Evolutionary conservation across 805 yeast genomes (phyloP).

Genomic region (Barnettozyma californica): DNA sequence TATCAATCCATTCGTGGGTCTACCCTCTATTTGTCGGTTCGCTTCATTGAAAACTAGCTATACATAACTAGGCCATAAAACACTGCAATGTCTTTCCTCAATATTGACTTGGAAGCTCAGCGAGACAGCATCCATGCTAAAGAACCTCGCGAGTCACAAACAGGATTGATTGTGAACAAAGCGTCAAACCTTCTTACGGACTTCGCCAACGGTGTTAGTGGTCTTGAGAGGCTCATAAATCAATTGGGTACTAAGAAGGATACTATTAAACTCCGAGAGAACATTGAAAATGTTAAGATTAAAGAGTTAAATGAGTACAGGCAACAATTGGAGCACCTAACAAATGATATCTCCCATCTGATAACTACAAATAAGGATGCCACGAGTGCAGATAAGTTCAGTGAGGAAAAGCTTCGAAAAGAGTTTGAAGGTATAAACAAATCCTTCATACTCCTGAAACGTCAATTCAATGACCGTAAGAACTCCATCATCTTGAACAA

Average conservation of each 20-base stretch:
- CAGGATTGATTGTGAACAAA: slow-evolving; percentile 19
- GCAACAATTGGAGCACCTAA: slow-evolving; percentile 30
- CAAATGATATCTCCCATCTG: slow-evolving; percentile 21
- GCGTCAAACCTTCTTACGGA: slow-evolving; percentile 28
- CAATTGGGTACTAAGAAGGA: slow-evolving; percentile 48
- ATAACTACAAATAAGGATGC: slow-evolving; percentile 13
- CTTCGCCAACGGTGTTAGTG: slow-evolving; percentile 45
- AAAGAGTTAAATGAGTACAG: slow-evolving; percentile 23
- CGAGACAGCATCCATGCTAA: background rate
- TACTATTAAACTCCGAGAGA: slow-evolving; percentile 29
- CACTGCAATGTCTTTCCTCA: slow-evolving; percentile 23
- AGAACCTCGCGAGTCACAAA: slow-evolving; percentile 14
- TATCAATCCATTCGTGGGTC: background rate
- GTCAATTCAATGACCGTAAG: slow-evolving; percentile 46
- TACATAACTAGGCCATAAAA: background rate
- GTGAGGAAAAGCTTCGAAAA: slow-evolving; percentile 38
- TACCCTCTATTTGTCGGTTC: background rate
- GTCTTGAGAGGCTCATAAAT: slow-evolving; percentile 42
- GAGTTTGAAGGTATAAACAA: slow-evolving; percentile 52
- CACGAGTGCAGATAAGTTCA: slow-evolving; percentile 21
- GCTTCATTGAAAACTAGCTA: background rate
- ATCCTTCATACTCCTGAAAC: slow-evolving; percentile 37
- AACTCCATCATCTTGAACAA: slow-evolving; percentile 34
- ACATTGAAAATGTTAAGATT: slow-evolving; percentile 23
- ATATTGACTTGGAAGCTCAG: slow-evolving; percentile 28